Evolutionary conservation across 805 yeast genomes (phyloP), one percentile per base, ranked within the genome.

Genomic region (Yamadazyma olivae): DNA sequence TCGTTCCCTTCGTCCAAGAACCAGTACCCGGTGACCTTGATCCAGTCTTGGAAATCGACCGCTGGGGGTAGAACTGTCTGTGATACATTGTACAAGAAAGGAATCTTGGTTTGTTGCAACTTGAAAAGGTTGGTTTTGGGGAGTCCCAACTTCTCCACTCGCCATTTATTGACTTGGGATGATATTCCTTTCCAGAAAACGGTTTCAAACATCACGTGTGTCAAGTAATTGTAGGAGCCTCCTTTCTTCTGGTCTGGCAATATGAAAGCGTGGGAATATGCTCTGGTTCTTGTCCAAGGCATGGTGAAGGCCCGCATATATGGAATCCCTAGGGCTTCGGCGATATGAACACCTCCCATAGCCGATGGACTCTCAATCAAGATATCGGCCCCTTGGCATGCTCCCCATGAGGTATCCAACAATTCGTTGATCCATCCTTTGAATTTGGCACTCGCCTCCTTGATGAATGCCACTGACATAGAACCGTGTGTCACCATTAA

Each of bases 251-350:
- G 95, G 41, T 89, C 96, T 0, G 98, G 96, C 6, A 87, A 95
- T 54, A 90, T 79, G 45, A 91, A 89, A 0, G 98, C 97, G 67
- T 91, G 97, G 1, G 97, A 97, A 54, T 91, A 91, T 0, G 96
- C 95, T 47, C 95, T 71, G 1, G 98, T 90, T 42, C 95, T 65
- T 0, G 97, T 87, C 98, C 98, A 91, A 0, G 98, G 98, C 98
- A 91, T 91, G 0, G 98, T 91, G 55, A 91, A 91, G 0, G 97
- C 97, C 50, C 97, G 71, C 66, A 86, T 84, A 55, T 91, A 91
- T 0, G 98, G 95, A 38, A 91, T 83, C 15, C 79, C 77, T 27
- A 91, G 60, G 1, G 95, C 95, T 56, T 91, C 98, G 3, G 98
- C 96, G 39, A 91, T 85, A 51, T 91, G 98, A 31, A 90, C 76